Conservation (phyloP, 192 early-diverging fungal species). For the Podila minutissima region DNA sequence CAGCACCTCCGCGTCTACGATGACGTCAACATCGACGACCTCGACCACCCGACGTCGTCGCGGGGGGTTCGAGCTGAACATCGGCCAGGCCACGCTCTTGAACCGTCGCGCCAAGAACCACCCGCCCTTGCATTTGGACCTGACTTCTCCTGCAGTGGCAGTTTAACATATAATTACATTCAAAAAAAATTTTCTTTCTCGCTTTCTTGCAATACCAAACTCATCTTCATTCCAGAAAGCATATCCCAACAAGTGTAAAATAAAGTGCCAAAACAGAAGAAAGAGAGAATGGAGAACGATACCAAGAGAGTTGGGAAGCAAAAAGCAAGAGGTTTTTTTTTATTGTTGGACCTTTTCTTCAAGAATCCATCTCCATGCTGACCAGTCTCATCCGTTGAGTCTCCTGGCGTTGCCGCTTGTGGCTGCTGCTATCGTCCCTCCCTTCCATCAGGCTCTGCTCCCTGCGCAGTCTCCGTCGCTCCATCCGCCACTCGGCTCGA, state of each 20-base stretch:
- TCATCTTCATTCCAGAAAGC: neutral
- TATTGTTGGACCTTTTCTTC: neutral
- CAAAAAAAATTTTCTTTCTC: neutral
- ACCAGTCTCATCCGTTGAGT: slow-evolving; percentile 26
- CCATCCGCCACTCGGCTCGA: slow-evolving; percentile 39
- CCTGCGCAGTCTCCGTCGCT: slow-evolving; percentile 28
- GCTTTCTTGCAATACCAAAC: neutral
- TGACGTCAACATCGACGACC: neutral
- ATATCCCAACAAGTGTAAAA: neutral
- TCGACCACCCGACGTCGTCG: slow-evolving; percentile 24
- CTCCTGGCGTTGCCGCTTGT: slow-evolving; percentile 42
- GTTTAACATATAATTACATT: slow-evolving; percentile 9
- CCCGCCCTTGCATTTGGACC: neutral
- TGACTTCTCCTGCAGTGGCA: neutral
- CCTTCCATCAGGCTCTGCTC: slow-evolving; percentile 25
- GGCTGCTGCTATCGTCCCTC: slow-evolving; percentile 10
- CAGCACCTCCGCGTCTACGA: slow-evolving; percentile 5
- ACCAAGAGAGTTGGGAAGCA: neutral
- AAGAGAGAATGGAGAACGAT: neutral
- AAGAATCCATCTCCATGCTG: slow-evolving; percentile 41
- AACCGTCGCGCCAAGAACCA: slow-evolving; percentile 46
- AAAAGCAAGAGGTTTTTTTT: no score
- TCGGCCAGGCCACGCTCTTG: slow-evolving; percentile 51
- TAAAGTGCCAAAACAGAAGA: neutral
- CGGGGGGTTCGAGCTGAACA: slow-evolving; percentile 46